Conservation (phyloP, 2,329 filamentous ascomycete genomes). For the Colletotrichum theobromicola region DNA sequence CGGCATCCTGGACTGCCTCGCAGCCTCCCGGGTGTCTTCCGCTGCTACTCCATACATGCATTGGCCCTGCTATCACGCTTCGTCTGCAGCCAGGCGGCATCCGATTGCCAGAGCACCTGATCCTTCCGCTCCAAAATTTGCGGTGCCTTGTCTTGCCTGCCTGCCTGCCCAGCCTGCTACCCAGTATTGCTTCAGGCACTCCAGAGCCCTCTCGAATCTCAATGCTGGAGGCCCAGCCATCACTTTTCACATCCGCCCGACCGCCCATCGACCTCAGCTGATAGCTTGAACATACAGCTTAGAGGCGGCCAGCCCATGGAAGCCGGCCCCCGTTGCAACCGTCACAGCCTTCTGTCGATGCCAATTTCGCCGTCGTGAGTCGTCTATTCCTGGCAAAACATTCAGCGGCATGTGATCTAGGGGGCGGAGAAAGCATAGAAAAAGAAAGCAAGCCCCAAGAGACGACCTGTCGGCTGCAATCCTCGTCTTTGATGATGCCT, state of each 20-base stretch:
- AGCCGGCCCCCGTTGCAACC: background rate
- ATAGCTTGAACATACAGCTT: background rate
- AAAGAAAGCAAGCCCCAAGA: background rate
- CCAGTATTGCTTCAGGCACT: background rate
- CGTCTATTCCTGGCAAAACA: background rate
- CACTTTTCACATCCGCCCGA: background rate
- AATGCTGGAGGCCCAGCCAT: background rate
- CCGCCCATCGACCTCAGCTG: background rate
- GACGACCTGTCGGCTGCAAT: background rate
- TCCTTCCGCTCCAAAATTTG: background rate
- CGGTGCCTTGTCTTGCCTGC: background rate
- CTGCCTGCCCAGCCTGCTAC: background rate
- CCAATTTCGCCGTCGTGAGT: background rate
- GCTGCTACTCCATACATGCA: conserved; percentile 1
- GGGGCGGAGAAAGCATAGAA: background rate
- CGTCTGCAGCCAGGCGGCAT: background rate
- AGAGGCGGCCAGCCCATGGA: background rate
- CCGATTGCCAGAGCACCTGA: background rate
- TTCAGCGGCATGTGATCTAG: background rate
- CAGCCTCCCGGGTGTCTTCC: background rate
- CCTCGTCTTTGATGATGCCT: background rate
- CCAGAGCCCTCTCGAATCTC: background rate
- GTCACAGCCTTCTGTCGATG: background rate
- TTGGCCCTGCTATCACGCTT: background rate
- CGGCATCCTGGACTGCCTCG: background rate